Evolutionary conservation across 2,329 filamentous ascomycete species (phyloP).

Genomic region (Didymella pinodella): DNA sequence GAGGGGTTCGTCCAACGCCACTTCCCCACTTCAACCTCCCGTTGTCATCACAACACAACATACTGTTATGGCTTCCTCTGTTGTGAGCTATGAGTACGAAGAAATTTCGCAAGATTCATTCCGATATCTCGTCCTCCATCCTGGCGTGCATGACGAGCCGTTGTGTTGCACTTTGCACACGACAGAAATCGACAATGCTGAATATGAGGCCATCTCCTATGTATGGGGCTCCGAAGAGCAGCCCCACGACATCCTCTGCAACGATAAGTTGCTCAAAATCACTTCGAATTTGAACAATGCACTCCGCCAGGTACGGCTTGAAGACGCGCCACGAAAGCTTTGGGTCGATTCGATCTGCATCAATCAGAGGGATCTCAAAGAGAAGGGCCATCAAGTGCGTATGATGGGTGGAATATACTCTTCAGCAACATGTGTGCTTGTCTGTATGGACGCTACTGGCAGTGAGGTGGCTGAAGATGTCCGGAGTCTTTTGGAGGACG

Average conservation of each 20-base stretch:
- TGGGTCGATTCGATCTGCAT: slow-evolving; percentile 29
- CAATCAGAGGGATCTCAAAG: slow-evolving; percentile 21
- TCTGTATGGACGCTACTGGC: slow-evolving; percentile 16
- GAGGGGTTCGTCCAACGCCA: no score
- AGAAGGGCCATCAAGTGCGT: slow-evolving; percentile 22
- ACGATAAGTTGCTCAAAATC: not conserved
- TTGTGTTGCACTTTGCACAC: not conserved
- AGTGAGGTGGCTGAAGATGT: not conserved
- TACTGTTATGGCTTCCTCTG: no score
- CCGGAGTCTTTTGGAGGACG: not conserved
- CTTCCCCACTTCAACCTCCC: no score
- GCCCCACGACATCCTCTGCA: not conserved
- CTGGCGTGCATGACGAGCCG: not conserved
- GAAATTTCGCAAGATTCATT: not conserved
- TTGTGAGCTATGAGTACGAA: not conserved
- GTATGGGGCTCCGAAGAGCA: not conserved
- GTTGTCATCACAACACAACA: no score
- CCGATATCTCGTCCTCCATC: not conserved
- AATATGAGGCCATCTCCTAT: not conserved
- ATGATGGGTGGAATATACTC: slow-evolving; percentile 21
- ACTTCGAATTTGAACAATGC: not conserved
- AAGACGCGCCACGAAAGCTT: not conserved
- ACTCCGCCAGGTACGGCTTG: not conserved
- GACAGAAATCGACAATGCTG: not conserved
- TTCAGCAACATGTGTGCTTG: slow-evolving; percentile 14